Percentiles rank a stretch among this genome's conserved stretches.
phyloP scores from a whole-genome alignment of 2,329 filamentous ascomycete species.

The Xylariales sp. region DNA sequence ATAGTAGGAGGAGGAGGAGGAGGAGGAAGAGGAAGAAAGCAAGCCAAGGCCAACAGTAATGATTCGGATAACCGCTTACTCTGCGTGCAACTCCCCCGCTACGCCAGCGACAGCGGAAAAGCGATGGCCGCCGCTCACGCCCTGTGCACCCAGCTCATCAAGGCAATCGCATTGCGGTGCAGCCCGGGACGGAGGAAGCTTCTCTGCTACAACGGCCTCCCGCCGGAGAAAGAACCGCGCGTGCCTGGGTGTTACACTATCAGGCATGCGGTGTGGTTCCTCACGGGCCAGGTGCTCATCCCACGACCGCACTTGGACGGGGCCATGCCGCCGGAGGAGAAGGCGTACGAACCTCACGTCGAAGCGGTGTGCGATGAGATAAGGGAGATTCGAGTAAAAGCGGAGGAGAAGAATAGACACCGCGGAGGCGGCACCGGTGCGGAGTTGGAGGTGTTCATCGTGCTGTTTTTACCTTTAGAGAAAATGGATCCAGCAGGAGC shows the following conservation, averaged over 20 bases:
- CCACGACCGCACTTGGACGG: conserved; percentile 1
- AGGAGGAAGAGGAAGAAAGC: too few relatives aligned
- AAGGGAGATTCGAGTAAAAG: background rate
- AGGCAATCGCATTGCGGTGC: background rate
- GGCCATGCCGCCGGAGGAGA: conserved; percentile 1
- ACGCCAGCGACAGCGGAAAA: background rate
- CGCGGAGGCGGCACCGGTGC: too few relatives aligned
- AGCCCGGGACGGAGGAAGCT: background rate
- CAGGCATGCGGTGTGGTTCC: conserved; percentile 2
- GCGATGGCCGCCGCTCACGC: background rate
- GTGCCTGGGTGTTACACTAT: conserved; percentile 2
- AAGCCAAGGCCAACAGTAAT: too few relatives aligned
- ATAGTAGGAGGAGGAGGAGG: too few relatives aligned
- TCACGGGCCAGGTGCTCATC: conserved; percentile 1
- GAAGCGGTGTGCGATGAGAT: background rate
- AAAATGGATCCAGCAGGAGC: background rate
- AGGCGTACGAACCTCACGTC: conserved; percentile 1
- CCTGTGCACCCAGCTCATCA: conserved; percentile 2
- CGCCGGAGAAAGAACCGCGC: background rate
- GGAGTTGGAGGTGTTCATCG: background rate
- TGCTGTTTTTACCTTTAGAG: conserved; percentile 1
- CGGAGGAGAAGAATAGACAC: too few relatives aligned
- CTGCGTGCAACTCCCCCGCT: background rate
- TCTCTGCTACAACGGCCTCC: conserved; percentile 3
- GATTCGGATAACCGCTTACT: too few relatives aligned